These are phyloP conservation scores for Cyclanthera cordifolia DNA, from an alignment of 306 rosid genomes.

Conservation along the genomic window DNA sequence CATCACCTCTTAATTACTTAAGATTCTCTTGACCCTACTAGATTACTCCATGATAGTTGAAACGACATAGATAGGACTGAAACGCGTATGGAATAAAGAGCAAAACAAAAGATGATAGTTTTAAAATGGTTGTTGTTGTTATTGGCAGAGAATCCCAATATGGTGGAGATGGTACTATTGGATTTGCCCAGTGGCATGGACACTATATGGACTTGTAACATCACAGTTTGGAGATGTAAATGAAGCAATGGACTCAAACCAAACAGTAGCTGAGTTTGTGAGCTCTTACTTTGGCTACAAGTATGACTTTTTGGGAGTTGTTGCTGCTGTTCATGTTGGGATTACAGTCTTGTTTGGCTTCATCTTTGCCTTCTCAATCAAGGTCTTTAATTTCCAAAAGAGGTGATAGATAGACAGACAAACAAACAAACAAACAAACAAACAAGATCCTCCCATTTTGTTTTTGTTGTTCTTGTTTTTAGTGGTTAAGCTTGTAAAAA, in stretches of 20 bases:
- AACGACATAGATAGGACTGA: neutral
- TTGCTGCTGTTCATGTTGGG: conserved; percentile 23
- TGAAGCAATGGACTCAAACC: neutral
- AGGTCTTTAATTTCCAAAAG: conserved; percentile 27
- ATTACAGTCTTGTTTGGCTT: conserved; percentile 24
- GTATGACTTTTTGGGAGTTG: conserved; percentile 18
- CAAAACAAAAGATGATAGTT: neutral
- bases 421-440: neutral
- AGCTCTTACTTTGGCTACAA: conserved; percentile 20
- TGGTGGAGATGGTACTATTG: conserved; percentile 43
- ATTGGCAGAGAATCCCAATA: conserved; percentile 27
- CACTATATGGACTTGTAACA: conserved; percentile 23
- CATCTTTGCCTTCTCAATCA: conserved; percentile 28
- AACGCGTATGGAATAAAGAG: neutral
- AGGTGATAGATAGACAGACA: neutral
- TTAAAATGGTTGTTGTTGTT: neutral
- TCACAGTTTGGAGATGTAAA: conserved; percentile 27
- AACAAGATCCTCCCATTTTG: neutral
- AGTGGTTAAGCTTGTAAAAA: neutral
- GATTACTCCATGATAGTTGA: too few species aligned
- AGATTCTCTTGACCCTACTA: too few species aligned
- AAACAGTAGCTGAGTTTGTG: conserved; percentile 20
- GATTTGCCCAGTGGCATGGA: conserved; percentile 29
- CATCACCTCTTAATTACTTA: too few species aligned
- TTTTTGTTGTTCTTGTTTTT: neutral